Base-by-base conservation (phyloP, 2,329 filamentous ascomycete genomes). In the Clonostachys byssicola region DNA sequence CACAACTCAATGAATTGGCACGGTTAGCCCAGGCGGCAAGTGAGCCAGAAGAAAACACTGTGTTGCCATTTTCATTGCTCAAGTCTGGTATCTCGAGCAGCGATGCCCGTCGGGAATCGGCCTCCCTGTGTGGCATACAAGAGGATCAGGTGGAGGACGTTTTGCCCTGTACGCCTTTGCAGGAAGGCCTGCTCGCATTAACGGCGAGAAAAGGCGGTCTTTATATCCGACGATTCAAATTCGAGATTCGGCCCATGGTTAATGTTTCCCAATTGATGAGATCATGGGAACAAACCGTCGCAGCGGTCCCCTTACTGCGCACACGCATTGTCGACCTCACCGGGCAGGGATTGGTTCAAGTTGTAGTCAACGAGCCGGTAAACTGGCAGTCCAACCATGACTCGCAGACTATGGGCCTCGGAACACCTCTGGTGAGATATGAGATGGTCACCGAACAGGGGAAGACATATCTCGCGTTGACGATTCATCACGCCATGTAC, bases 151-250 rank as follows among this genome's bases (percentile, higher is more conserved):
- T 58, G 12, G 56, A 63, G 30, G 61, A 65, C 43, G 48, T 61
- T 2, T 65, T 59, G 35, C 63, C 63, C 3, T 62, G 58, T 47
- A 55, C 61, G 5, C 52, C 59, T 1, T 47, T 64, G n/a, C 63
- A 66, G 43, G 59, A 61, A 47, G 59, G 60, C 6, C 54, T 67
- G 12, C 50, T 68, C 39, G 54, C 59, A 2, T 44, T 63, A 2
- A 55, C 63, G 17, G 46, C 50, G 36, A 55, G 55, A 23, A 45
- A 53, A 5, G 14, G 49, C 7, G 58, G 56, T 5, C 54, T 54
- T 5, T 68, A 68, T 33, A 23, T 34, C 13, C 42, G 42, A 43
- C 35, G 42, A 33, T 33, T 40, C 52, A 62, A 14, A n/a, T n/a
- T n/a, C n/a, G n/a, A n/a, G n/a, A n/a, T n/a, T n/a, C n/a, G n/a